phyloP scores from a whole-genome alignment of 345 rosid species.

The Balakata baccata region DNA sequence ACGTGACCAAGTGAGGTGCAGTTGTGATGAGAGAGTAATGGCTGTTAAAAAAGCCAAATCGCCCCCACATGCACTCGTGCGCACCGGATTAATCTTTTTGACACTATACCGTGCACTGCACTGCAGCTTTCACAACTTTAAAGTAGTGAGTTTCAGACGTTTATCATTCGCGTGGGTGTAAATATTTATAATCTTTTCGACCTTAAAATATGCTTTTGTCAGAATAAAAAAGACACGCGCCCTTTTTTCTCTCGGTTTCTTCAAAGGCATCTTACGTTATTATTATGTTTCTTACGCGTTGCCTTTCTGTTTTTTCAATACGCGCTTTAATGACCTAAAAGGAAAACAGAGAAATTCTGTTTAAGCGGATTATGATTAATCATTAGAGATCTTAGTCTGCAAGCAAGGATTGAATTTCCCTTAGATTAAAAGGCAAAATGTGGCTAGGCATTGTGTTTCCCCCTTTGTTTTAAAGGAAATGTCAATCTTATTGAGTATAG shows the following conservation, averaged over 20 bases:
- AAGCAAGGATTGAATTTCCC: no score
- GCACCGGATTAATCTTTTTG: not conserved
- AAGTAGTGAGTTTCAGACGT: not conserved
- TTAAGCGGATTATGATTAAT: no score
- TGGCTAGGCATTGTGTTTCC: no score
- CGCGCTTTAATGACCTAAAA: not conserved
- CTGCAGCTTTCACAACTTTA: not conserved
- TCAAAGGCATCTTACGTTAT: not conserved
- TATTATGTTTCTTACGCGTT: not conserved
- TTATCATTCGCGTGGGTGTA: not conserved
- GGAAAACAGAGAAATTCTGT: no score
- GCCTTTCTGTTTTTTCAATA: not conserved
- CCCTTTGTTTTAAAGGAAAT: no score
- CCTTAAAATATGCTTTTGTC: not conserved
- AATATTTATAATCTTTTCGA: not conserved
- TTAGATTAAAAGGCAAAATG: no score
- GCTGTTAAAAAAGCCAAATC: not conserved
- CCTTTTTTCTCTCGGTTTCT: not conserved
- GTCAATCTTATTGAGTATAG: no score
- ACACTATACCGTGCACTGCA: no score
- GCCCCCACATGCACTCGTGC: conserved; percentile 6
- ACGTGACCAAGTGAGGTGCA: not conserved
- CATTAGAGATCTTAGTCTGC: no score
- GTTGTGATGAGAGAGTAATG: not conserved
- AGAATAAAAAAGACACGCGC: not conserved